A percentile compares a stretch with the other conserved stretches of the same genome.
phyloP scores from a whole-genome alignment of 345 rosid species.

The Kandelia obovata region DNA sequence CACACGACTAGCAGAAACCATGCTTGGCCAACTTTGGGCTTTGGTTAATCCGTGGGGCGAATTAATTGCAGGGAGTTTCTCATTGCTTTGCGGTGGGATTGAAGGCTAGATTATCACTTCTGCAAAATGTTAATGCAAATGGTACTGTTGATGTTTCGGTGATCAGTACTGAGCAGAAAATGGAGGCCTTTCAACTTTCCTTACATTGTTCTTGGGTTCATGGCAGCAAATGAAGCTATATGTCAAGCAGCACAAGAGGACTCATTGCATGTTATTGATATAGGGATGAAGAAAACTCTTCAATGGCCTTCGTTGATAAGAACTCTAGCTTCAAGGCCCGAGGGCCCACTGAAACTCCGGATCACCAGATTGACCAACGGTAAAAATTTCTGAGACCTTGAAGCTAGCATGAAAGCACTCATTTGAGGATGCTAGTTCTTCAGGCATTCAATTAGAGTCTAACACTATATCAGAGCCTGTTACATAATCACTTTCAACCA shows the following conservation, averaged over 20 bases:
- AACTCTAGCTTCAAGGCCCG: conserved; percentile 46
- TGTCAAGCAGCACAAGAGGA: conserved; percentile 46
- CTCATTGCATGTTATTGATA: conserved; percentile 45
- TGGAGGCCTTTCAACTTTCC: conserved; percentile 64
- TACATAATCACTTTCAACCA: conserved; percentile 34
- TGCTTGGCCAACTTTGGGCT: conserved; percentile 48
- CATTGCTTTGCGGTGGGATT: conserved; percentile 54
- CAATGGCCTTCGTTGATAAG: conserved; percentile 59
- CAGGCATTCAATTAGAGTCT: conserved; percentile 37
- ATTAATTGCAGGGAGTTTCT: conserved; percentile 58
- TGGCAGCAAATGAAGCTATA: conserved; percentile 65
- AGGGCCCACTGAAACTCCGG: conserved; percentile 46
- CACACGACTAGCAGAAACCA: conserved; percentile 38
- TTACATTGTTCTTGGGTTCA: conserved; percentile 50
- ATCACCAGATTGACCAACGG: conserved; percentile 40
- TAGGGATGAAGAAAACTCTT: conserved; percentile 52
- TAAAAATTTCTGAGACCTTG: conserved; percentile 18
- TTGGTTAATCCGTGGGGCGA: conserved; percentile 40
- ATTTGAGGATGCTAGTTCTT: conserved; percentile 32
- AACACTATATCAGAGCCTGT: conserved; percentile 25
- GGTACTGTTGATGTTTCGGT: conserved; percentile 30
- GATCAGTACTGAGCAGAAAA: conserved; percentile 38
- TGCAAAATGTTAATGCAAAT: conserved; percentile 38
- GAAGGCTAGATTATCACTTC: conserved; percentile 44
- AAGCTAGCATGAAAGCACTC: conserved; percentile 36